Percentiles rank a stretch among this genome's conserved stretches.
phyloP scores from a whole-genome alignment of 2,329 filamentous ascomycete species.

The Apiospora koreana region DNA sequence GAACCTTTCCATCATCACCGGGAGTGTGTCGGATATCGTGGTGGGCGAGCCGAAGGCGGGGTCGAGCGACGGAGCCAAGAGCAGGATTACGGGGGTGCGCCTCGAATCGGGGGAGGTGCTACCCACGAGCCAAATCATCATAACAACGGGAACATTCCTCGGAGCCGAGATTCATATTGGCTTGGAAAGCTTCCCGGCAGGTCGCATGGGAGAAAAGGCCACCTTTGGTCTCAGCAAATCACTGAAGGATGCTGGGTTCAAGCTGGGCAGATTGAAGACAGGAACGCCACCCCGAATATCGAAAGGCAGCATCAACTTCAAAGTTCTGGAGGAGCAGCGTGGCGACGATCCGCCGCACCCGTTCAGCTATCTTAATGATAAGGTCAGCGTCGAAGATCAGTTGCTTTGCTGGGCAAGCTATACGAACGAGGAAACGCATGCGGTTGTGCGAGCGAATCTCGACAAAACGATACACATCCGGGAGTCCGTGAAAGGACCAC shows the following conservation, averaged over 20 bases:
- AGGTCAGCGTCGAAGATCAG: conserved; percentile 78
- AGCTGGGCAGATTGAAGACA: conserved; percentile 88
- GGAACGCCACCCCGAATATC: conserved; percentile 90
- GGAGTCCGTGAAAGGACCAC: conserved; percentile 89
- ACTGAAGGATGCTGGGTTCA: conserved; percentile 82
- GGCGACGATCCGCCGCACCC: conserved; percentile 86
- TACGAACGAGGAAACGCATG: conserved; percentile 81
- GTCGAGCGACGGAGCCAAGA: conserved; percentile 46
- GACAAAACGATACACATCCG: conserved; percentile 95
- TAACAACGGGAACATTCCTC: conserved; percentile 94
- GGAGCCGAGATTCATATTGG: conserved; percentile 97
- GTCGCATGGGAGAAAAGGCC: conserved; percentile 90
- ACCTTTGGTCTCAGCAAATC: conserved; percentile 93
- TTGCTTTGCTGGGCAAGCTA: conserved; percentile 84
- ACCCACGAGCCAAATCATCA: conserved; percentile 78
- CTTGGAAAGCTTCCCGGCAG: conserved; percentile 79
- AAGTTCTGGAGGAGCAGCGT: conserved; percentile 67
- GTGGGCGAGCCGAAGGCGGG: conserved; percentile 58
- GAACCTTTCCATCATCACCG: conserved; percentile 78
- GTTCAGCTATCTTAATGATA: conserved; percentile 86
- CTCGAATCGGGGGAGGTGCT: conserved; percentile 87
- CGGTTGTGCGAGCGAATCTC: conserved; percentile 84
- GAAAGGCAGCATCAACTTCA: conserved; percentile 78
- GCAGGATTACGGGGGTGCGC: conserved; percentile 80
- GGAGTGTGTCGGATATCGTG: conserved; percentile 91